phyloP scores from a whole-genome alignment of 1,284 basidiomycete species.

The Apiotrichum porosum region DNA sequence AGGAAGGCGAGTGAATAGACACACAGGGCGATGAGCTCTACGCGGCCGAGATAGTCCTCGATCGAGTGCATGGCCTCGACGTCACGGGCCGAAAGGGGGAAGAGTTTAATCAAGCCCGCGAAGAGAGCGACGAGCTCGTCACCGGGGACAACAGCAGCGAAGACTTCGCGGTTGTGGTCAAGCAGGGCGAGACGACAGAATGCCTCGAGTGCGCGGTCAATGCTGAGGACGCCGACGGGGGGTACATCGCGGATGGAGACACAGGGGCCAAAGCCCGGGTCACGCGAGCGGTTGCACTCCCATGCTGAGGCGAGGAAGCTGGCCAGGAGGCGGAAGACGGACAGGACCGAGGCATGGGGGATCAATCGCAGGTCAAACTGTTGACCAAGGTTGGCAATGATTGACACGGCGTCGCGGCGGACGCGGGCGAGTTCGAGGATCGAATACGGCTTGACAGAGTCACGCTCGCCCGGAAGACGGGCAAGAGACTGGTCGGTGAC shows the following conservation, averaged over 20 bases:
- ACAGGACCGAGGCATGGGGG: slow-evolving; percentile 52
- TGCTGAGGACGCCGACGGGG: slow-evolving; percentile 27
- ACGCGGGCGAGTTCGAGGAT: slow-evolving; percentile 66
- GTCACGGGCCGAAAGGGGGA: slow-evolving; percentile 74
- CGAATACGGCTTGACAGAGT: slow-evolving; percentile 53
- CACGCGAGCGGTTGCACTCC: slow-evolving; percentile 59
- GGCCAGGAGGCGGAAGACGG: slow-evolving; percentile 64
- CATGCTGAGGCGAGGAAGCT: slow-evolving; percentile 58
- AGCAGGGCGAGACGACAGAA: slow-evolving; percentile 69
- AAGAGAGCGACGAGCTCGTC: slow-evolving; percentile 61
- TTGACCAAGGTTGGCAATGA: slow-evolving; percentile 63
- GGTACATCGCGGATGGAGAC: slow-evolving; percentile 25
- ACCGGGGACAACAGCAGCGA: slow-evolving; percentile 60
- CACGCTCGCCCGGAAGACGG: slow-evolving; percentile 43
- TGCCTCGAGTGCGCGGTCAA: slow-evolving; percentile 65
- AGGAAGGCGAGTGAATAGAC: slow-evolving; percentile 85
- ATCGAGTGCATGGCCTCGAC: slow-evolving; percentile 59
- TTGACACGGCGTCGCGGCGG: slow-evolving; percentile 71
- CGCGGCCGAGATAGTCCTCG: slow-evolving; percentile 66
- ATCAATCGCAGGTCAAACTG: slow-evolving; percentile 50
- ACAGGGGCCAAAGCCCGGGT: slow-evolving; percentile 43
- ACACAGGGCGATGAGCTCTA: slow-evolving; percentile 71
- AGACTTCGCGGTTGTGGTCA: slow-evolving; percentile 73
- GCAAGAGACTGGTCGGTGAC: slow-evolving; percentile 55
- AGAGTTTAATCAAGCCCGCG: slow-evolving; percentile 66